Base-by-base conservation (phyloP, 2,329 filamentous ascomycete genomes). In the Paecilomyces dactylethromorphus region DNA sequence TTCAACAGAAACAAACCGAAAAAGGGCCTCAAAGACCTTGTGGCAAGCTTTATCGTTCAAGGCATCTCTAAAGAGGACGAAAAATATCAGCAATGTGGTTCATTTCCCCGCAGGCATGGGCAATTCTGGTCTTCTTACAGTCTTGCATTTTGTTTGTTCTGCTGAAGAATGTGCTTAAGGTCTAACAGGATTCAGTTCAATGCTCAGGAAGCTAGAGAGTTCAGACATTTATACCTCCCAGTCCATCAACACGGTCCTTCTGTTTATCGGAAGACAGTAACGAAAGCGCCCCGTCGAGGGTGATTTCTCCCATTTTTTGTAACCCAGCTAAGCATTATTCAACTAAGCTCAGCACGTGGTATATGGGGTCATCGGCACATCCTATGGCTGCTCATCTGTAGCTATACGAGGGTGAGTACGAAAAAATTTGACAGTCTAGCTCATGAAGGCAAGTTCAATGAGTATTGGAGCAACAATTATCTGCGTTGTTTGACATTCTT, bases 21-120 rank as follows among this genome's bases (percentile, higher is more conserved):
- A 96, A 2, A 97, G 78, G 1, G 85, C 83, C 68, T 97, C 91
- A 66, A 91, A 90, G 51, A 97, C 86, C 60, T 84, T 83, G 68
- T 94, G 88, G 65, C 90, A 96, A n/a, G 84, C 83, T 69, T 89
- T 90, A 69, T 96, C 91, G 53, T 82, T 83, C 33, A 96, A 78
- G 5, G 69, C 67, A 33, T 78, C 72, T 62, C 75, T 76, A 63
- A 55, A 58, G 53, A 55, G 52, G 22, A 29, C 24, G 18, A 50
- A 58, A 45, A 8, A n/a, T 22, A 58, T 68, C 56, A 69, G 64
- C 57, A 24, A 52, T 13, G 24, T 53, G 45, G 33, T 15, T 15
- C n/a, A 15, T 56, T 45, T 24, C 24, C 22, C 55, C 7, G 21
- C 15, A 53, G 18, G 31, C 50, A 22, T 26, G 60, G 53, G 57